phyloP scores from a whole-genome alignment of 1,139 yeast species.

The Geotrichum cucujoidarum region DNA sequence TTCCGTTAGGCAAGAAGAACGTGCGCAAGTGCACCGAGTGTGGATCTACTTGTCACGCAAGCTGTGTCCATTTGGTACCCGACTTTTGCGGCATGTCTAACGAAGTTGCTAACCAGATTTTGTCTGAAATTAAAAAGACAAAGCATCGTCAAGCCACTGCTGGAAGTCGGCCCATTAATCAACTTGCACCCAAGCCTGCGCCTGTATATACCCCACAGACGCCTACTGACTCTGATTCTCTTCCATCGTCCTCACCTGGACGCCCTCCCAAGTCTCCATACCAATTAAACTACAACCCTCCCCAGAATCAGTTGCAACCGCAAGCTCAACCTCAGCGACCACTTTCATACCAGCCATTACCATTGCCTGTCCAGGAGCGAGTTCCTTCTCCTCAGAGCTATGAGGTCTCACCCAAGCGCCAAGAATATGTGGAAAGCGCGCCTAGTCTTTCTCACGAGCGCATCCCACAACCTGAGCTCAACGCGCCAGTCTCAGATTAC shows the following conservation, averaged over 20 bases:
- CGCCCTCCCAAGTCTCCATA: slow-evolving; percentile 17
- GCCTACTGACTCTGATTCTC: not conserved
- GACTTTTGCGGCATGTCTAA: slow-evolving; percentile 98
- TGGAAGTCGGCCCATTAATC: slow-evolving; percentile 1
- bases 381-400: not conserved
- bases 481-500: not conserved
- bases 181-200: not conserved
- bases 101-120: slow-evolving; percentile 90
- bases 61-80: slow-evolving; percentile 91
- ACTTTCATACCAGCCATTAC: slow-evolving; percentile 1
- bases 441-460: no score
- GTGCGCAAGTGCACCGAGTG: slow-evolving; percentile 95
- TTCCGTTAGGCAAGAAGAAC: slow-evolving; percentile 92
- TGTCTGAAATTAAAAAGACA: slow-evolving; percentile 78
- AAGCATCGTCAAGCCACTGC: slow-evolving; percentile 44
- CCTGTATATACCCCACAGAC: not conserved
- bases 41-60: slow-evolving; percentile 89
- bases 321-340: not conserved
- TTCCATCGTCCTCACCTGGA: slow-evolving; percentile 4
- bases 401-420: not conserved
- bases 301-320: slow-evolving; percentile 20
- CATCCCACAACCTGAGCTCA: no score
- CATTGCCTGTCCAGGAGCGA: slow-evolving; percentile 17
- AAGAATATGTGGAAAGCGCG: no score
- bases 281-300: slow-evolving; percentile 1